Base-by-base conservation (phyloP, 768 basidiomycete genomes). In the Trametes sanguinea region DNA sequence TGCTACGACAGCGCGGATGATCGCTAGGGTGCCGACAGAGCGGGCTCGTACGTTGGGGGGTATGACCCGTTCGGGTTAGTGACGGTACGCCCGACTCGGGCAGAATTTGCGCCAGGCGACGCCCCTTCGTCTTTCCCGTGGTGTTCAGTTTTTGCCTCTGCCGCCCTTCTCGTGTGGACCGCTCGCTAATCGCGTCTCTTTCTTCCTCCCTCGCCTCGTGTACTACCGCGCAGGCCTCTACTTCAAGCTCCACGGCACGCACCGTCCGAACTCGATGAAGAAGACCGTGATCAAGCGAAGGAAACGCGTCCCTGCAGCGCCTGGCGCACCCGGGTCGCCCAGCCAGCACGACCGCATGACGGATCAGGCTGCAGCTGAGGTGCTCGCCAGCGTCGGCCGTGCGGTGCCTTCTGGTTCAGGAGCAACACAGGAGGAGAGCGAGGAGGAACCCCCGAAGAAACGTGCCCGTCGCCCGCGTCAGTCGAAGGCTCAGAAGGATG, bases 271-370 rank as follows among this genome's bases (percentile, higher is more conserved):
- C 66, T 93, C 94, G 64, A 96, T 99, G 95, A 98, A 97, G 77
- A 98, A 98, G 81, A 91, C 93, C 4, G 94, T 97, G 67, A 99
- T 99, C 83, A 99, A 99, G 78, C 85, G 97, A 37, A 83, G 97
- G 66, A 98, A 98, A 77, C 89, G 97, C 67, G 95, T 99, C 44
- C 95, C 97, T 39, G 95, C 96, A 53, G 94, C 90, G 17, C 61
- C 72, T 17, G 72, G 70, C 43, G 82, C 74, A 60, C 66, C 68
- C 17, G 71, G 70, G 9, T 72, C 78, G 65, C 65, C 80, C 67
- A 72, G 66, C 46, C 68, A 65, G 45, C 69, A 70, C 59, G 78
- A 77, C 67, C 79, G 82, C 32, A 82, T 92, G 79, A 83, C 88
- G 10, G 93, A 95, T 72, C 91, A 93, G 71, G 92, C 92, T 40